phyloP scores from a whole-genome alignment of 139 green algal species.

The Helicosporidium sp. region DNA sequence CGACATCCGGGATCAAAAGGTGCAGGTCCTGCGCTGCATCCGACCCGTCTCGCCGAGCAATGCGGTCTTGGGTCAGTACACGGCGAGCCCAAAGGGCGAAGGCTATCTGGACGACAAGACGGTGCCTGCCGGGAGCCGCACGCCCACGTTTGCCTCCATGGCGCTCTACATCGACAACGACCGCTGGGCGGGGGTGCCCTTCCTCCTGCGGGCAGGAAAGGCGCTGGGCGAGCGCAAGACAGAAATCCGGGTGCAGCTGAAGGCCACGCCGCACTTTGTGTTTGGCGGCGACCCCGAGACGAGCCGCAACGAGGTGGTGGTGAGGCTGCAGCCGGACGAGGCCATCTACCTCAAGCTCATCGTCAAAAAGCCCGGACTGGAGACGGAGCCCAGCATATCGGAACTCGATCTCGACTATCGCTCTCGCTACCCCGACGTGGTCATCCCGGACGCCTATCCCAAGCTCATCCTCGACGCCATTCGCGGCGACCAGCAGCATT shows the following conservation, averaged over 20 bases:
- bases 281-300: constrained; percentile 17
- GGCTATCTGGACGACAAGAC: constrained; percentile 81
- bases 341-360: constrained; percentile 89
- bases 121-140: constrained; percentile 53
- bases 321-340: constrained; percentile 63
- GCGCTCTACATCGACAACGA: constrained; percentile 77
- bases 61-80: constrained; percentile 86
- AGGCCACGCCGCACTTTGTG: constrained; percentile 17
- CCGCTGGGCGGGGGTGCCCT: constrained; percentile 69
- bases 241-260: constrained; percentile 40
- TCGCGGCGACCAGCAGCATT: constrained; percentile 83
- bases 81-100: constrained; percentile 8
- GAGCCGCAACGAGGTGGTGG: constrained; percentile 86
- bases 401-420: constrained; percentile 71
- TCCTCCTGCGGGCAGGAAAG: constrained; percentile 90
- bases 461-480: constrained; percentile 82
- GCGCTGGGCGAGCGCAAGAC: constrained; percentile 51
- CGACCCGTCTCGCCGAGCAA: constrained; percentile 29
- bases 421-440: constrained; percentile 20
- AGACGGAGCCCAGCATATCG: constrained; percentile 46
- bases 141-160: constrained; percentile 72
- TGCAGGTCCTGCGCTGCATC: constrained; percentile 62
- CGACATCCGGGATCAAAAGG: constrained; percentile 89
- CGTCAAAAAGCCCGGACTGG: constrained; percentile 67
- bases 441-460: constrained; percentile 87